Conservation (phyloP, 1,284 basidiomycete species). For the Rugosomyces carneus region DNA sequence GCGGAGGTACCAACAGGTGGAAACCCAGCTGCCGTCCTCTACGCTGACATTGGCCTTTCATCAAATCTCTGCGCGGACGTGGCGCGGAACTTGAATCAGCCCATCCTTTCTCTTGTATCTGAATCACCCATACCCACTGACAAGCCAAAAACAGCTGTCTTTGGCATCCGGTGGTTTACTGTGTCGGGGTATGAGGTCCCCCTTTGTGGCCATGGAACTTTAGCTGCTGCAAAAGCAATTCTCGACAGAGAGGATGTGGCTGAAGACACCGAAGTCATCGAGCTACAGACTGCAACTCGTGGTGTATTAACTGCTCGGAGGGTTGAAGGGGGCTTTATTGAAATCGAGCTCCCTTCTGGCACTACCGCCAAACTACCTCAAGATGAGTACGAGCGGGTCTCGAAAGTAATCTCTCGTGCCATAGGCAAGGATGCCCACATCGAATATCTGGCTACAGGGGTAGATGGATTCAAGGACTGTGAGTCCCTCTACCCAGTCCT, state of each 20-base stretch:
- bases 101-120: conserved; percentile 38
- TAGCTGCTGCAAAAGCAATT: conserved; percentile 39
- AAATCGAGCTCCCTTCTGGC: conserved; percentile 36
- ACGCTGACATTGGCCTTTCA: conserved; percentile 29
- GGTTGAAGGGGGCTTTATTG: conserved; percentile 28
- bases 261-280: conserved; percentile 24
- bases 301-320: conserved; percentile 23
- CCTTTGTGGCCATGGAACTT: conserved; percentile 46
- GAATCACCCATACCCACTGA: conserved; percentile 19
- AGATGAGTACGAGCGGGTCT: conserved; percentile 25
- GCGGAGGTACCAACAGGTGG: conserved; percentile 36
- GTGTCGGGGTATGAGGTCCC: conserved; percentile 25
- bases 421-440: conserved; percentile 33
- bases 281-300: conserved; percentile 27
- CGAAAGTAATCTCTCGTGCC: conserved; percentile 27
- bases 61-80: conserved; percentile 24
- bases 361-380: conserved; percentile 22
- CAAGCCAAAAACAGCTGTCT: conserved; percentile 22
- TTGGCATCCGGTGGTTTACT: conserved; percentile 37
- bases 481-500: conserved; percentile 6
- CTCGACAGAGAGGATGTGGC: conserved; percentile 27
- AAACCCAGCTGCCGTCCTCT: conserved; percentile 47
- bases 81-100: conserved; percentile 41
- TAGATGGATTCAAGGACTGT: conserved; percentile 28
- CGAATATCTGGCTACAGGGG: conserved; percentile 32